phyloP scores from a whole-genome alignment of 208 protist species.

The Trypanosoma congolense region DNA sequence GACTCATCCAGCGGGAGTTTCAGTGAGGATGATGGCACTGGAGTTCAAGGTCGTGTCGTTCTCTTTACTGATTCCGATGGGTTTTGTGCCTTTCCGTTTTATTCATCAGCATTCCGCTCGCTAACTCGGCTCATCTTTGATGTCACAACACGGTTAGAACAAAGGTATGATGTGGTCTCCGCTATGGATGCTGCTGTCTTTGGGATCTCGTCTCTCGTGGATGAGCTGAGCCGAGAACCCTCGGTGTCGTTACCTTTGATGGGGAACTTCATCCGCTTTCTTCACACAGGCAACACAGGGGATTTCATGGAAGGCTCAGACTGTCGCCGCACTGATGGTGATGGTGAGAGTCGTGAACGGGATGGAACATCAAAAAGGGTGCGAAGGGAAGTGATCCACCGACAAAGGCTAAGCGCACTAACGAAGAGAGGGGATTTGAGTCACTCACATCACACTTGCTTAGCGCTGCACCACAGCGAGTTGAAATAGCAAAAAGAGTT shows the following conservation, averaged over 20 bases:
- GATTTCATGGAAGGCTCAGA: constrained; percentile 9
- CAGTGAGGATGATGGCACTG: not conserved
- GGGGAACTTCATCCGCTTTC: constrained; percentile 16
- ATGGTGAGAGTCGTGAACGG: not conserved
- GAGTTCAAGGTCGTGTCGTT: constrained; percentile 32
- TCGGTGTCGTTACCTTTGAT: constrained; percentile 16
- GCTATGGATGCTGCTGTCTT: not conserved
- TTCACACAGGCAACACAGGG: constrained; percentile 12
- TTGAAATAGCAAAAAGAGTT: constrained; percentile 12
- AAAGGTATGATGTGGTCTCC: not conserved
- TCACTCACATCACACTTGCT: constrained; percentile 8
- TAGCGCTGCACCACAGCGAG: constrained; percentile 9
- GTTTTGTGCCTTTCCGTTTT: constrained; percentile 22
- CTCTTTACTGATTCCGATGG: constrained; percentile 59
- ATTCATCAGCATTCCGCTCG: constrained; percentile 1
- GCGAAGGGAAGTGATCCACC: too few relatives aligned
- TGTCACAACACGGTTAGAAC: not conserved
- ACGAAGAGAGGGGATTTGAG: not conserved
- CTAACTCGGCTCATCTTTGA: constrained; percentile 15
- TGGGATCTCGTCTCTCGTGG: constrained; percentile 3
- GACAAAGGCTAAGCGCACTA: not conserved
- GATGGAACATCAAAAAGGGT: not conserved
- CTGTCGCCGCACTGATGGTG: not conserved
- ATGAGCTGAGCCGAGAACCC: constrained; percentile 3
- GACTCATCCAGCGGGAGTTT: not conserved